Evolutionary conservation across 257 asterid species (phyloP).

Genomic region (Solanum pennellii): DNA sequence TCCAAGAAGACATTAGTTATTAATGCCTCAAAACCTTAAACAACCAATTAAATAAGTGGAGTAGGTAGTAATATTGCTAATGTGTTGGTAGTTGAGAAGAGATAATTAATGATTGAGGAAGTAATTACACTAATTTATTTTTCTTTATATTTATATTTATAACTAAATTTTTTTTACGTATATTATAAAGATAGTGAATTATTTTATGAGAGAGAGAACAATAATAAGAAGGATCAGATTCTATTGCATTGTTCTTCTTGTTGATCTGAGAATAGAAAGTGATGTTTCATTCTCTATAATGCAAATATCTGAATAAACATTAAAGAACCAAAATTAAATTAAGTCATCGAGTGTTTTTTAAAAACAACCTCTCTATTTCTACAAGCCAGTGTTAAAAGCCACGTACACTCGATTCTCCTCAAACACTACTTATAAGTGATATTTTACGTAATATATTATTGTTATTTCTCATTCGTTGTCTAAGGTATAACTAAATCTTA

Average conservation of each 20-base stretch:
- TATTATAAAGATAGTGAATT: neutral
- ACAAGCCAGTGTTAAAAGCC: fast-evolving
- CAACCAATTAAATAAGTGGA: neutral
- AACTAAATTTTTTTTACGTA: neutral
- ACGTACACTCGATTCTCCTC: neutral
- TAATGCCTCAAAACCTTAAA: neutral
- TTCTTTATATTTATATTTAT: neutral
- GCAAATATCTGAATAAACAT: neutral
- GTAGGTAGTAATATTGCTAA: neutral
- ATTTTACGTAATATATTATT: too few relatives aligned
- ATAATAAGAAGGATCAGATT: conserved; percentile 11
- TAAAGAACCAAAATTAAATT: neutral
- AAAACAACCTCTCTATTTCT: too few relatives aligned
- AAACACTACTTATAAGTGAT: too few relatives aligned
- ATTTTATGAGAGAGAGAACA: neutral
- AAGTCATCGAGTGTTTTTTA: neutral
- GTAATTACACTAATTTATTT: neutral
- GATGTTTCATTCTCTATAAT: neutral
- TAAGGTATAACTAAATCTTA: too few relatives aligned
- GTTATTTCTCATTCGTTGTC: too few relatives aligned
- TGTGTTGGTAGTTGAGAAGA: neutral
- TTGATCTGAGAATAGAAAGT: conserved; percentile 4
- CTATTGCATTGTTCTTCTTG: conserved; percentile 4
- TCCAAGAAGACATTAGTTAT: neutral
- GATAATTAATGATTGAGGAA: neutral